Conservation (phyloP, 371 early-diverging fungal genomes). For the Coemansia sp. region DNA sequence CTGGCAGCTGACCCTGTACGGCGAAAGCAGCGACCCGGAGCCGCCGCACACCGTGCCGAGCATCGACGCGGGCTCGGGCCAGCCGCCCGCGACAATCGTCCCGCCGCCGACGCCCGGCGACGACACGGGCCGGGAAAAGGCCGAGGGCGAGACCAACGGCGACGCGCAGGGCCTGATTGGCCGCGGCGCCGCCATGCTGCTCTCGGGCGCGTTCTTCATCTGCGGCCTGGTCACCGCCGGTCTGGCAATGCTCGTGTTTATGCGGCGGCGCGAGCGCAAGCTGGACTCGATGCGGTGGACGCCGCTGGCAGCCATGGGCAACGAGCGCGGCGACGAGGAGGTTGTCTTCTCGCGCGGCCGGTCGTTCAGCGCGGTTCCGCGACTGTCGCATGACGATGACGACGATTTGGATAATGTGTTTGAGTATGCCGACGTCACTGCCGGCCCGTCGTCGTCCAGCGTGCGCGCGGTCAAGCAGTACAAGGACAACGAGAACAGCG, state of each 20-base stretch:
- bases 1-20: conserved; percentile 50
- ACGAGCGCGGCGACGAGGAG: conserved; percentile 24
- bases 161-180: neutral
- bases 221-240: conserved; percentile 22
- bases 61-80: neutral
- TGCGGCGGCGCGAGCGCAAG: conserved; percentile 41
- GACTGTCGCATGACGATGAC: conserved; percentile 7
- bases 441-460: conserved; percentile 2
- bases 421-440: conserved; percentile 7
- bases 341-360: conserved; percentile 4
- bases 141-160: neutral
- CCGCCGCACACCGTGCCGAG: conserved; percentile 21
- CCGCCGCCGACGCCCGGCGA: neutral
- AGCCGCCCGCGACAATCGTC: too few species aligned
- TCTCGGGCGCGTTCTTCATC: conserved; percentile 24
- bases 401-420: conserved; percentile 11
- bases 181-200: conserved; percentile 5
- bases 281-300: conserved; percentile 39
- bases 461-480: neutral
- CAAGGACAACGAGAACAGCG: conserved; percentile 7
- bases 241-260: conserved; percentile 28
- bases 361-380: neutral
- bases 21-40: conserved; percentile 44
- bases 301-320: conserved; percentile 22
- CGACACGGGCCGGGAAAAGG: neutral